A percentile compares a stretch with the other conserved stretches of the same genome.
Evolutionary conservation across 192 early-diverging fungal genomes (phyloP).

Genomic region (Coemansia guatemalensis): DNA sequence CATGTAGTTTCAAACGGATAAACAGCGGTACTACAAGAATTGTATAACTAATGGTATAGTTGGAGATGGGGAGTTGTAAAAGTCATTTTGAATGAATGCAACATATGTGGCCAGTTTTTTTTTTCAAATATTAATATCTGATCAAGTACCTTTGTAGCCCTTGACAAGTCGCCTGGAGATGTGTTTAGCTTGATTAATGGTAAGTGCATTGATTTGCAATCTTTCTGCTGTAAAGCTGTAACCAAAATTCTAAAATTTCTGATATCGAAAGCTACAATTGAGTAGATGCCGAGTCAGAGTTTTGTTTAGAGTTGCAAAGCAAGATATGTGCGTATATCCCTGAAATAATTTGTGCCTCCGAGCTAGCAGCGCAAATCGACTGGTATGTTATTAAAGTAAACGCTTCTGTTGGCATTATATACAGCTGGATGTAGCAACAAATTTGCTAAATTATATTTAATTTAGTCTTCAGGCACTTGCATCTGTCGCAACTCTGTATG

Average conservation of each 20-base stretch:
- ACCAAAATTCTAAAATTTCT: background rate
- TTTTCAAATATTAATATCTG: background rate
- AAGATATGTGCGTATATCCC: constrained; percentile 60
- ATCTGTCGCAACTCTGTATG: constrained; percentile 12
- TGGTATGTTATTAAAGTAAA: constrained; percentile 48
- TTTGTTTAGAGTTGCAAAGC: constrained; percentile 70
- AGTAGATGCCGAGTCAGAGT: constrained; percentile 80
- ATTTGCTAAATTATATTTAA: background rate
- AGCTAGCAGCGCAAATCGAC: constrained; percentile 39
- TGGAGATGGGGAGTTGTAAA: background rate
- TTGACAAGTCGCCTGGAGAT: constrained; percentile 82
- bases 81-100: background rate
- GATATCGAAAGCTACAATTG: background rate
- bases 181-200: constrained; percentile 80
- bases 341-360: constrained; percentile 60
- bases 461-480: constrained; percentile 37
- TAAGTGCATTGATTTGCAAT: constrained; percentile 13
- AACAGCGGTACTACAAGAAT: constrained; percentile 48
- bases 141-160: constrained; percentile 39
- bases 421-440: background rate
- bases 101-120: background rate
- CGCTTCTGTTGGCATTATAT: background rate
- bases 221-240: background rate
- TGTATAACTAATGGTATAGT: constrained; percentile 22
- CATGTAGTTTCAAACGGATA: constrained; percentile 47